Base-by-base conservation (phyloP, 495 filamentous ascomycete species). In the Hyphodiscus hymeniophilus region DNA sequence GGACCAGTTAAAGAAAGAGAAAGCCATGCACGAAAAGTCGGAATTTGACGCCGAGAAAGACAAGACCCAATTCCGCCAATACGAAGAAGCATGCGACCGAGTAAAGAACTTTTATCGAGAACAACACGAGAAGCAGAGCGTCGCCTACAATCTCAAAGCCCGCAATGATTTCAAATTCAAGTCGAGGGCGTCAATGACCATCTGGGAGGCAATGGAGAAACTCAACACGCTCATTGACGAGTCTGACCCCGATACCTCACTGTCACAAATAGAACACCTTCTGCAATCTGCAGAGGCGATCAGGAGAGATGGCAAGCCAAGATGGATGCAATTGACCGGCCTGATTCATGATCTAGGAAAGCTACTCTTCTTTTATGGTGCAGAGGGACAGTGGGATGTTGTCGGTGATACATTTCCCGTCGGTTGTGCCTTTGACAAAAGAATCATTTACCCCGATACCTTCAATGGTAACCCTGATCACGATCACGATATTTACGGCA, bases 341-440 rank as follows among this genome's bases (percentile, higher is more conserved):
- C 73, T 94, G n/a, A 84, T 95, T 54, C 89, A 95, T 63, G 89
- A 94, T 53, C 72, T 94, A 12, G 89, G 89, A 53, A 95, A 94
- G 66, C 74, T 94, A 13, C 76, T 94, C 26, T 91, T 80, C 73
- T 89, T 92, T 67, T 87, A 81, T 63, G 82, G 77, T 42, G 85
- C 82, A 8, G 65, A 82, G 48, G 87, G 89, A 38, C 89, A 95
- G 62, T 94, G 89, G 89, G 89, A 92, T 58, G 87, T 94, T 12
- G 88, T 95, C 10, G 89, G 89, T 13, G 89, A 95, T 57, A 91
- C 86, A 0, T 94, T 94, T 67, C 87, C 89, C 24, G 85, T 95
- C n/a, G 89, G 89, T 44, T 90, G 87, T 57, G 76, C 68, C 38
- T 94, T 91, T 52, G 82, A 87, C 52, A 67, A 80, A 36, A 66